Conservation (phyloP, 164 flowering plant genomes). For the Paratinospora sagittata region DNA sequence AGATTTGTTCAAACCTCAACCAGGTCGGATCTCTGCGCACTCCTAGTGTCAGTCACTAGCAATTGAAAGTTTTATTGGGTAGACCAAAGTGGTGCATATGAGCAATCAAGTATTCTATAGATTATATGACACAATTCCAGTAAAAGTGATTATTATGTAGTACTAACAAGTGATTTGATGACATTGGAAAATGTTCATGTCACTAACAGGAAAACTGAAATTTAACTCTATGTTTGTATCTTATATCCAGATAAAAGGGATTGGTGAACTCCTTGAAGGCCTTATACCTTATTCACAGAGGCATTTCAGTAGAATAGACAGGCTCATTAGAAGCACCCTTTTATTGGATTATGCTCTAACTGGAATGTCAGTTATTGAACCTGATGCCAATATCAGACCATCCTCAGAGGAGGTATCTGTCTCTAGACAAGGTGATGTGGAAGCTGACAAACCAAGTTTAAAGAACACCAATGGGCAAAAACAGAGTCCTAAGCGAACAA, state of each 20-base stretch:
- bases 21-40: too few species aligned
- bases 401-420: conserved; percentile 10
- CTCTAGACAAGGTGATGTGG: not conserved
- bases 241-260: conserved; percentile 59
- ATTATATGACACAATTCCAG: too few species aligned
- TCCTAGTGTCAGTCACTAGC: too few species aligned
- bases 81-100: too few species aligned
- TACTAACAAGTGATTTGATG: too few species aligned
- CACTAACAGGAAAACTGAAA: too few species aligned
- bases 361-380: conserved; percentile 85
- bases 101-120: too few species aligned
- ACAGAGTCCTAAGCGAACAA: conserved; percentile 10
- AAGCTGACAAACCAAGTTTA: conserved; percentile 4
- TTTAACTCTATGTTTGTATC: not conserved
- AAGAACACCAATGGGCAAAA: conserved; percentile 12
- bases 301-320: conserved; percentile 83
- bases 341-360: conserved; percentile 71
- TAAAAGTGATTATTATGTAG: too few species aligned
- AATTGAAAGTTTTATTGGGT: too few species aligned
- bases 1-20: too few species aligned
- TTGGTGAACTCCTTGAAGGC: conserved; percentile 84
- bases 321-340: conserved; percentile 70
- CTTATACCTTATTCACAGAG: conserved; percentile 82
- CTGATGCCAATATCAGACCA: conserved; percentile 32
- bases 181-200: too few species aligned